Evolutionary conservation across 106 monocot genomes (phyloP).

Genomic region (Apostasia ramifera): DNA sequence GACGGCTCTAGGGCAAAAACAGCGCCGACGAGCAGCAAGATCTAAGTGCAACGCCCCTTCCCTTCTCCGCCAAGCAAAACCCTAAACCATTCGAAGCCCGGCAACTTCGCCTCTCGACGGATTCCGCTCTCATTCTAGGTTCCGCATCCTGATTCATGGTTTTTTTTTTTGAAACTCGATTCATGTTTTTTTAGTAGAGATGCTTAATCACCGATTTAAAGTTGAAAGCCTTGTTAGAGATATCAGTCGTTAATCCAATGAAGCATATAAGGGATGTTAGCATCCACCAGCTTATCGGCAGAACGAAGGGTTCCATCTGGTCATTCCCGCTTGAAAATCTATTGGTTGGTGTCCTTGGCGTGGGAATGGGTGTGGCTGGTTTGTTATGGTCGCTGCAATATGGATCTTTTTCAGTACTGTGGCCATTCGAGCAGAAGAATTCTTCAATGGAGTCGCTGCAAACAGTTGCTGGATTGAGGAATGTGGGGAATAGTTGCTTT

Average conservation of each 20-base stretch:
- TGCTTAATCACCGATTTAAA: no score
- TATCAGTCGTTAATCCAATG: neutral
- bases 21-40: no score
- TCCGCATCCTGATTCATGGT: no score
- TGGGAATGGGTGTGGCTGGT: constrained; percentile 54
- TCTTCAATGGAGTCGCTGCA: constrained; percentile 10
- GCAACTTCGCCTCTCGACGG: no score
- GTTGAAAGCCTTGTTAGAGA: neutral
- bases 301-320: neutral
- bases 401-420: constrained; percentile 12
- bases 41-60: no score
- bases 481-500: constrained; percentile 92
- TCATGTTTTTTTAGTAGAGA: no score
- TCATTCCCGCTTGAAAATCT: constrained; percentile 12
- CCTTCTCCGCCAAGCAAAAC: no score
- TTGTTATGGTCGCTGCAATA: constrained; percentile 32
- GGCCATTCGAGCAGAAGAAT: constrained; percentile 11
- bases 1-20: no score
- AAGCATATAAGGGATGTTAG: constrained; percentile 3
- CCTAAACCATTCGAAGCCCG: no score
- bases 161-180: no score
- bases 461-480: constrained; percentile 59
- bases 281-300: neutral
- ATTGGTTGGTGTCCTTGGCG: constrained; percentile 37
- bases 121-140: no score